Percentiles rank a stretch among this genome's conserved stretches.
Evolutionary conservation across 75 land plant genomes (phyloP).

Genomic region (Larix kaempferi): DNA sequence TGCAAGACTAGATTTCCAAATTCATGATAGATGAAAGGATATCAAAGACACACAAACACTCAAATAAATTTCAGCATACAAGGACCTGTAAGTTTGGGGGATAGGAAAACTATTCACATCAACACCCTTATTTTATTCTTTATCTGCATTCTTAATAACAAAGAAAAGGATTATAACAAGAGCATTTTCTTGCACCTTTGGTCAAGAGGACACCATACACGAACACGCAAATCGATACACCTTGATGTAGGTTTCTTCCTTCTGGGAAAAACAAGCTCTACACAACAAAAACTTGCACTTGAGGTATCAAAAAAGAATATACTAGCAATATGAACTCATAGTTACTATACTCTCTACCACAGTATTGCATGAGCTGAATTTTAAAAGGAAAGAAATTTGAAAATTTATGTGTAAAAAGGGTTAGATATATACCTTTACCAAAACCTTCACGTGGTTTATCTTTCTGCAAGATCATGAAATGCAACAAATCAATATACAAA

Average conservation of each 20-base stretch:
- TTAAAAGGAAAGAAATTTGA: neutral
- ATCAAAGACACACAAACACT: neutral
- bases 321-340: neutral
- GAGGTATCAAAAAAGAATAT: neutral
- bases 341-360: no score
- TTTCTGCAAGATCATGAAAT: neutral
- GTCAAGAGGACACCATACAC: constrained; percentile 10
- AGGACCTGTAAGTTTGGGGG: neutral
- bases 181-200: neutral
- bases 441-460: neutral
- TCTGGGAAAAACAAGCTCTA: neutral
- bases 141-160: neutral
- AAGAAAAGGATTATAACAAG: neutral
- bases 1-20: neutral
- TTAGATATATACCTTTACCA: neutral
- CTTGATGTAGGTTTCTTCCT: neutral
- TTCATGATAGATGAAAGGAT: neutral
- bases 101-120: neutral
- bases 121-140: no score
- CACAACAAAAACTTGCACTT: neutral
- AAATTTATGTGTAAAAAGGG: neutral
- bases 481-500: constrained; percentile 5
- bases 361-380: no score
- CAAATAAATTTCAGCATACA: neutral
- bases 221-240: neutral